A percentile compares a stretch with the other conserved stretches of the same genome.
Evolutionary conservation across 1,284 basidiomycete genomes (phyloP).

Genomic region (Ustilago curta): DNA sequence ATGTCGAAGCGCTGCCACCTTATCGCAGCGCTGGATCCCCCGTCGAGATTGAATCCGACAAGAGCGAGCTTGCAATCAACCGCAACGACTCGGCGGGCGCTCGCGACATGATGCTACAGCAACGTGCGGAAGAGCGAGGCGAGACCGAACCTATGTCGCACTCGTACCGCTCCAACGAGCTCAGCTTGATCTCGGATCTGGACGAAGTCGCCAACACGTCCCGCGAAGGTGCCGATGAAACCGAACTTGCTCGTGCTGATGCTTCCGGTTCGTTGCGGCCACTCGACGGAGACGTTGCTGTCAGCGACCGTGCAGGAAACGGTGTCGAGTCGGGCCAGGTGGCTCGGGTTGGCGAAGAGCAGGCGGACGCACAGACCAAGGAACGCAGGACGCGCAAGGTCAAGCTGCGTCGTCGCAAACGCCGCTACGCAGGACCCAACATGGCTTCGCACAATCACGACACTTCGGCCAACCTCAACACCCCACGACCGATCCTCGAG

Average conservation of each 20-base stretch:
- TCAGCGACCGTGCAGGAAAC: slow-evolving; percentile 2
- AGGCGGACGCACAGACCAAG: slow-evolving; percentile 19
- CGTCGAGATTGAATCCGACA: slow-evolving; percentile 24
- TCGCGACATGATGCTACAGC: slow-evolving; percentile 57
- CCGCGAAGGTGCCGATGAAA: slow-evolving; percentile 13
- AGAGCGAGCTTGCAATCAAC: slow-evolving; percentile 42
- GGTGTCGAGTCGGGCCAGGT: not conserved
- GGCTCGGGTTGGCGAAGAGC: slow-evolving; percentile 7
- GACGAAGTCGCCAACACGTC: slow-evolving; percentile 27
- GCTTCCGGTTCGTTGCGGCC: slow-evolving; percentile 10
- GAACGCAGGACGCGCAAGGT: slow-evolving; percentile 38
- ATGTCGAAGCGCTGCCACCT: slow-evolving; percentile 30
- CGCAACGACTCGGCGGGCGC: slow-evolving; percentile 54
- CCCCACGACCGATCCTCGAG: slow-evolving; percentile 62
- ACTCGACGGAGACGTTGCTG: slow-evolving; percentile 7
- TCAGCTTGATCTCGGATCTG: slow-evolving; percentile 33
- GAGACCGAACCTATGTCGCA: slow-evolving; percentile 41
- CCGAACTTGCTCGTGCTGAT: not conserved
- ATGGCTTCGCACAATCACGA: slow-evolving; percentile 69
- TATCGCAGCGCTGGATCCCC: slow-evolving; percentile 24
- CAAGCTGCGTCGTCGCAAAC: slow-evolving; percentile 38
- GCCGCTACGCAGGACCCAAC: slow-evolving; percentile 60
- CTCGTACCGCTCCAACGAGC: slow-evolving; percentile 45
- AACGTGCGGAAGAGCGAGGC: slow-evolving; percentile 48
- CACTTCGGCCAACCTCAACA: slow-evolving; percentile 61